phyloP scores from a whole-genome alignment of 2,329 filamentous ascomycete genomes.

The Bretziella fagacearum region DNA sequence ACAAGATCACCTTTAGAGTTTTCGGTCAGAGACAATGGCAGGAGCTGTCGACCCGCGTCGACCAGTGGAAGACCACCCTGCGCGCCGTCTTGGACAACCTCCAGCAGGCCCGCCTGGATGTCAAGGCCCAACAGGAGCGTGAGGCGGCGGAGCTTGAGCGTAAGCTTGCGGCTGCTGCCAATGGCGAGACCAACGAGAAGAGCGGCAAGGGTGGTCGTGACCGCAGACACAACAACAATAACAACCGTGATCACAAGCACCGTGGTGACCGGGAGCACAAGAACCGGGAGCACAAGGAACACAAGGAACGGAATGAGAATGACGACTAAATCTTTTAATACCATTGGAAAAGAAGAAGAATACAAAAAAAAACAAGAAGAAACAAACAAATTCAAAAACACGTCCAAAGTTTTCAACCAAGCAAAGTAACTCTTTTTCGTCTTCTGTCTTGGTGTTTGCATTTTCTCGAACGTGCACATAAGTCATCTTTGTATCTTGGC shows the following conservation, averaged over 20 bases:
- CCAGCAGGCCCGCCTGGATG: constrained; percentile 64
- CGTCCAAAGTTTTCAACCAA: neutral
- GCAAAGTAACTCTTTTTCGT: neutral
- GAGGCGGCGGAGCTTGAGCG: constrained; percentile 56
- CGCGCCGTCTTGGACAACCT: constrained; percentile 63
- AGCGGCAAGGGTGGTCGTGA: constrained; percentile 18
- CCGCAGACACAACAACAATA: constrained; percentile 23
- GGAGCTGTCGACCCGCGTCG: constrained; percentile 76
- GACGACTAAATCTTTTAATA: constrained; percentile 30
- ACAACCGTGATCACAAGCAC: constrained; percentile 20
- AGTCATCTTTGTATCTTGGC: neutral
- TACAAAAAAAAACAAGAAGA: constrained; percentile 4
- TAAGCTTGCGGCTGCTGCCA: constrained; percentile 35
- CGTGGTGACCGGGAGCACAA: constrained; percentile 20
- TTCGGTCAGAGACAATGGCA: constrained; percentile 98
- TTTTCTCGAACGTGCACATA: neutral
- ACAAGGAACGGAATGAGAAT: constrained; percentile 35
- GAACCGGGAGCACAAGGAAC: constrained; percentile 18
- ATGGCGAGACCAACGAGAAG: constrained; percentile 19
- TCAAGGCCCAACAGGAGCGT: constrained; percentile 58
- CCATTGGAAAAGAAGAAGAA: constrained; percentile 7
- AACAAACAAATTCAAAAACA: constrained; percentile 8
- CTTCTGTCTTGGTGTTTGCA: neutral
- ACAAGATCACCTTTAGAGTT: constrained; percentile 89
- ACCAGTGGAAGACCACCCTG: constrained; percentile 78